A percentile compares a stretch with the other conserved stretches of the same genome.
These are phyloP conservation scores for Cryptococcus maquisensis DNA, from an alignment of 1,284 basidiomycete genomes.

Conservation along the genomic window DNA sequence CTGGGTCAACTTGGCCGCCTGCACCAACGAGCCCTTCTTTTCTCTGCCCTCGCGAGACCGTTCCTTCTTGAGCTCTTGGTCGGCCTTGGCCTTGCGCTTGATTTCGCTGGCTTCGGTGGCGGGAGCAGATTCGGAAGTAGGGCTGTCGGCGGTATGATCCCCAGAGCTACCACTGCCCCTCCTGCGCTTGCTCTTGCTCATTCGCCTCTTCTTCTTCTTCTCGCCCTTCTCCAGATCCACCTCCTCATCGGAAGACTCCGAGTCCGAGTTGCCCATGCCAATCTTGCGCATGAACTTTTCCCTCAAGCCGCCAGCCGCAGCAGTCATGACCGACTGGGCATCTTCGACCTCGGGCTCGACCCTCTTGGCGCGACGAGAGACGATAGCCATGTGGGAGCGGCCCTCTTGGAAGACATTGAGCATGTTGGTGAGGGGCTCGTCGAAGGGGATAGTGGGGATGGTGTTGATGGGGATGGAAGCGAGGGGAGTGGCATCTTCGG, in stretches of 20 bases:
- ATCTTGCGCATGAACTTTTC: constrained; percentile 36
- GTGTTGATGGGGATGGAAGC: constrained; percentile 76
- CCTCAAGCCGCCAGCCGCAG: constrained; percentile 51
- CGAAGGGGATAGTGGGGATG: constrained; percentile 76
- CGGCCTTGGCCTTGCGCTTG: constrained; percentile 15
- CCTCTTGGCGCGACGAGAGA: constrained; percentile 56
- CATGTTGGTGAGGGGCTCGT: constrained; percentile 79
- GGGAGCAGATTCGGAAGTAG: constrained; percentile 12
- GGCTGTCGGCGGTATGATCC: constrained; percentile 19
- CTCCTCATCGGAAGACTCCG: constrained; percentile 59
- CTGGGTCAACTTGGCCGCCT: constrained; percentile 48
- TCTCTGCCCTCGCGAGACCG: constrained; percentile 26
- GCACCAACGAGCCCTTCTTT: constrained; percentile 50
- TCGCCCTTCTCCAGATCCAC: constrained; percentile 45
- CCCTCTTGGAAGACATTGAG: constrained; percentile 86
- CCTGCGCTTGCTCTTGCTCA: constrained; percentile 12
- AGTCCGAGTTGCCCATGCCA: constrained; percentile 36
- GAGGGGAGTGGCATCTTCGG: constrained; percentile 76
- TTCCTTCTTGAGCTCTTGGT: constrained; percentile 32
- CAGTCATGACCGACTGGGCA: constrained; percentile 46
- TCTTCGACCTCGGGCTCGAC: constrained; percentile 23
- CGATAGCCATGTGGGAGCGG: constrained; percentile 85
- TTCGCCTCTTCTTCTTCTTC: constrained; percentile 1
- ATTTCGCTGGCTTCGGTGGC: constrained; percentile 19
- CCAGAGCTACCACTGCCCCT: constrained; percentile 7